phyloP scores from a whole-genome alignment of 768 basidiomycete genomes.

The Infundibulicybe gibba region DNA sequence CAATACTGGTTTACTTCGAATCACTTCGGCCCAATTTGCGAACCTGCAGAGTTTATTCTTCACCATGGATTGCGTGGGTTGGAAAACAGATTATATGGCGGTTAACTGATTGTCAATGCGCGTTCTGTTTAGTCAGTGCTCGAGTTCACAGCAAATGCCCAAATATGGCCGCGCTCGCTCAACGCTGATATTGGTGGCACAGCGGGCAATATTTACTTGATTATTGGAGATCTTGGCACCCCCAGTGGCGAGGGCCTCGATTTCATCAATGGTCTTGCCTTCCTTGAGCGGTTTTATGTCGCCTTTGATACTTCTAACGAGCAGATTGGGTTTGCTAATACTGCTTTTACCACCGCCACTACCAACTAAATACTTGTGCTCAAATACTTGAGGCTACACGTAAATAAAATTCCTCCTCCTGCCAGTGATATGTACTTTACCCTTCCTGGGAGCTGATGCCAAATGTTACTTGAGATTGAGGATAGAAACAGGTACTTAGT shows the following conservation, averaged over 20 bases:
- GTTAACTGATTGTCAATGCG: neutral
- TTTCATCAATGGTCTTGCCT: conserved; percentile 60
- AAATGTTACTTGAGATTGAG: too few species aligned
- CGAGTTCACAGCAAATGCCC: conserved; percentile 59
- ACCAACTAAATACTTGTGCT: conserved; percentile 23
- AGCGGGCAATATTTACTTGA: conserved; percentile 47
- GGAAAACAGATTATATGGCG: neutral
- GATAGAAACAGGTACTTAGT: too few species aligned
- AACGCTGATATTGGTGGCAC: conserved; percentile 58
- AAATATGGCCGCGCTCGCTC: conserved; percentile 64
- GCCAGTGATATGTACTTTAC: too few species aligned
- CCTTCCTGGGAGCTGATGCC: too few species aligned
- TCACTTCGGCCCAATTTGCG: conserved; percentile 45
- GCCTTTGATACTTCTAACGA: conserved; percentile 42
- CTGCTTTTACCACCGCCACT: conserved; percentile 27
- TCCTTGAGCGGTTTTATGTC: conserved; percentile 60
- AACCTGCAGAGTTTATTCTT: conserved; percentile 51
- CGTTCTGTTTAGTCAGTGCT: conserved; percentile 34
- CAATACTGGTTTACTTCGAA: conserved; percentile 51
- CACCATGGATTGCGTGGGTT: conserved; percentile 39
- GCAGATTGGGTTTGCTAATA: conserved; percentile 34
- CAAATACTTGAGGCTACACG: too few species aligned
- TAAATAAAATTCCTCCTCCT: too few species aligned
- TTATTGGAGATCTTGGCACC: conserved; percentile 50
- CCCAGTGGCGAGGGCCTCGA: conserved; percentile 55